Conservation (phyloP, 441 rosid genomes). For the Bruguiera hainesii region DNA sequence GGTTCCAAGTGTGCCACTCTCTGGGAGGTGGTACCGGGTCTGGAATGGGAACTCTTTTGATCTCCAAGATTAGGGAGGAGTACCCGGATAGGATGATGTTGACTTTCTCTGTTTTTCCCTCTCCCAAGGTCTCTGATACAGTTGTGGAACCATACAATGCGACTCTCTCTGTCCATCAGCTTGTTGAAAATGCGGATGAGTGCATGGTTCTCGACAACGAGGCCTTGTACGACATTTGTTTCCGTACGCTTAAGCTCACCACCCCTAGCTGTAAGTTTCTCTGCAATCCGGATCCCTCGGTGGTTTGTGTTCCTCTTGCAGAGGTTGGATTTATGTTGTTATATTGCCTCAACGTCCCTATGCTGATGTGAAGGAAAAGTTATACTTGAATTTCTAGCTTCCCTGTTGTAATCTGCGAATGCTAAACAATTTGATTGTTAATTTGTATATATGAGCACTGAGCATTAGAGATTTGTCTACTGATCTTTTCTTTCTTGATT, state of each 20-base stretch:
- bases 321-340: background rate
- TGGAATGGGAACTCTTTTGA: conserved; percentile 80
- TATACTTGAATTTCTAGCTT: background rate
- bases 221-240: conserved; percentile 71
- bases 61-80: conserved; percentile 76
- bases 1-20: conserved; percentile 80
- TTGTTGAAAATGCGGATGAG: conserved; percentile 74
- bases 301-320: background rate
- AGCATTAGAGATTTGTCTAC: background rate
- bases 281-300: background rate
- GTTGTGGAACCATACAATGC: conserved; percentile 87
- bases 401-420: background rate
- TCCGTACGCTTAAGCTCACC: conserved; percentile 76
- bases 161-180: conserved; percentile 73
- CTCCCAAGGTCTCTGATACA: conserved; percentile 79
- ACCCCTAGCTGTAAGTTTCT: conserved; percentile 68
- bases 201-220: conserved; percentile 86
- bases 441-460: too few species aligned
- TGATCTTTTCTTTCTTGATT: background rate
- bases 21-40: conserved; percentile 83
- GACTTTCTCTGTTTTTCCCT: conserved; percentile 73
- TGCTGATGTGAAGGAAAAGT: background rate
- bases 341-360: background rate
- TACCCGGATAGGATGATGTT: conserved; percentile 81
- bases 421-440: too few species aligned